Evolutionary conservation across 2,329 filamentous ascomycete species (phyloP).

Genomic region (Mollisia scopiformis): DNA sequence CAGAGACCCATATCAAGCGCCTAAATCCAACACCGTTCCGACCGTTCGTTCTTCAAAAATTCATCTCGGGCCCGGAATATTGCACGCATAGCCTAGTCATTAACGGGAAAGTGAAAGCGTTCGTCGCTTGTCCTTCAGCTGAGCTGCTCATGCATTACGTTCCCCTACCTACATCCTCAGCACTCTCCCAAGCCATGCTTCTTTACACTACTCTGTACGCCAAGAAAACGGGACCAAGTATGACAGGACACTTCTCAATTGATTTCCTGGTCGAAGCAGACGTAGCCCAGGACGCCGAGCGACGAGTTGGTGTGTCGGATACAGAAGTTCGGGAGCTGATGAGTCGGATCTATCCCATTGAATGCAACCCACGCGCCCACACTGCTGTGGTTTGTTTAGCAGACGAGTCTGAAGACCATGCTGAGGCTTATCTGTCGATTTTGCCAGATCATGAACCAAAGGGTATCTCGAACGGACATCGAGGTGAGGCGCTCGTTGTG

Average conservation of each 20-base stretch:
- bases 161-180: conserved; percentile 56
- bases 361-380: conserved; percentile 72
- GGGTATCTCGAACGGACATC: conserved; percentile 16
- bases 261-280: conserved; percentile 66
- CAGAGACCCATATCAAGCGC: conserved; percentile 54
- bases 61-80: conserved; percentile 64
- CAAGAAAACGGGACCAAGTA: conserved; percentile 45
- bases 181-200: conserved; percentile 62
- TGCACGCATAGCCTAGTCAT: conserved; percentile 73
- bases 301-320: conserved; percentile 10
- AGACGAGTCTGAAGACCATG: conserved; percentile 44
- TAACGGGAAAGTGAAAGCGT: conserved; percentile 64
- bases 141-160: conserved; percentile 69
- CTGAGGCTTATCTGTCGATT: conserved; percentile 53
- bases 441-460: conserved; percentile 35
- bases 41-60: conserved; percentile 73
- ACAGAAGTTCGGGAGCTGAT: conserved; percentile 26
- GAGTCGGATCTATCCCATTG: conserved; percentile 64
- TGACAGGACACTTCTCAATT: conserved; percentile 75
- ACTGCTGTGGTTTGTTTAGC: conserved; percentile 68
- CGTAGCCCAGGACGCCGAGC: conserved; percentile 13
- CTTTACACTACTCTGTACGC: conserved; percentile 65
- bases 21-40: conserved; percentile 42
- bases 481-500: conserved; percentile 17
- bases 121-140: conserved; percentile 66